Evolutionary conservation across 805 yeast species (phyloP), one percentile per base, ranked within the genome.

Genomic region (Ogataea paraovalis): DNA sequence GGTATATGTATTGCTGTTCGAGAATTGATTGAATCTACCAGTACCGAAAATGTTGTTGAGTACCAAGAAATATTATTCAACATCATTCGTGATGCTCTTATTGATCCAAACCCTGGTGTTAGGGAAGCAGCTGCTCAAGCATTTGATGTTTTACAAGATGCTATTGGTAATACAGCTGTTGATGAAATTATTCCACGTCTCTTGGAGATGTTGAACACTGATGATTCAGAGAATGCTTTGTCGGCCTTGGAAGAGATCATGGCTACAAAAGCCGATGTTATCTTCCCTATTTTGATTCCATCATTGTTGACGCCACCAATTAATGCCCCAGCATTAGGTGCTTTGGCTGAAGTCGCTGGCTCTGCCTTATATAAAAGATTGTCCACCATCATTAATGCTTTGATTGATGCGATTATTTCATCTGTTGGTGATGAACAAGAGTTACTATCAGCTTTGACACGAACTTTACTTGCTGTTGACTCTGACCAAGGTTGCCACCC

Each of bases 1-100:
- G 99, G 99, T 73, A 88, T 94, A 44, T 94, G 99, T 73, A 82
- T 92, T 64, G 99, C 99, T 8, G 73, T 90, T 42, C 79, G 82
- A 39, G 98, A 91, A 64, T 80, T 94, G 52, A 82, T 91, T 52
- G 83, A 80, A 54, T 86, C 96, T 0, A 79, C 95, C 3, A 72
- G 80, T 9, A 64, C 70, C 3, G 86, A 80, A 14, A 77, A 80
- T 7, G 73, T 92, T 49, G 70, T 61, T 23, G 80, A 79, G 53
- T 84, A 80, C 68, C 88, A 88, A 68, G 78, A 73, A 4, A 71
- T 74, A 1, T 81, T 94, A 59, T 85, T 92, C 53, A 73, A 72
- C 23, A 86, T 92, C 55, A 82, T 92, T 41, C 81, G 92, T 49
- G 79, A 78, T 40, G 87, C 96, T 2, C 76, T 94, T 57, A 79